phyloP scores from a whole-genome alignment of 805 yeast species.

The Ogataea populi-albae region DNA sequence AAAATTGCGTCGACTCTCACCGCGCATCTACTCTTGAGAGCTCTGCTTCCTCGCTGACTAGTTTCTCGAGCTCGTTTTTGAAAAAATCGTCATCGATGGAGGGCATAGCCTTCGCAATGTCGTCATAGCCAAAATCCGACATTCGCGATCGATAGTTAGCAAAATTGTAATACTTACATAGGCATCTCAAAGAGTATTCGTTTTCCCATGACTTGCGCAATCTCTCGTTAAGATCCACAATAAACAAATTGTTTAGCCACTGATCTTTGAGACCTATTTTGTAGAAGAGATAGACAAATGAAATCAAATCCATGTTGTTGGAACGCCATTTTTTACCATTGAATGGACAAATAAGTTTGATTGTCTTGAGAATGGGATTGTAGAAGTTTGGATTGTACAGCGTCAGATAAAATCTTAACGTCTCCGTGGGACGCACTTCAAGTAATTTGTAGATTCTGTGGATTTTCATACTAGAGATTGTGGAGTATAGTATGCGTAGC shows the following conservation, averaged over 20 bases:
- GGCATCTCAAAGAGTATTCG: conserved; percentile 77
- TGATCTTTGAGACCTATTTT: conserved; percentile 71
- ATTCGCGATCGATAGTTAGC: conserved; percentile 52
- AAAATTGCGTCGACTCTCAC: no score
- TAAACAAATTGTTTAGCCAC: conserved; percentile 85
- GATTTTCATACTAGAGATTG: conserved; percentile 59
- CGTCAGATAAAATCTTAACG: conserved; percentile 53
- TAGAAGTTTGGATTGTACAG: conserved; percentile 63
- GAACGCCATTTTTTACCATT: conserved; percentile 94
- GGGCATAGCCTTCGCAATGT: conserved; percentile 24
- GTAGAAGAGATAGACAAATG: conserved; percentile 78
- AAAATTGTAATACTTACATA: conserved; percentile 73
- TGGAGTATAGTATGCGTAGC: conserved; percentile 52
- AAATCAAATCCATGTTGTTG: conserved; percentile 88
- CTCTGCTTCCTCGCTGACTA: conserved; percentile 14
- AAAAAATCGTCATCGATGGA: conserved; percentile 37
- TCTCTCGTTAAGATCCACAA: conserved; percentile 70
- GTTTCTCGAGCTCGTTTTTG: conserved; percentile 36
- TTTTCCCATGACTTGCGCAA: conserved; percentile 76
- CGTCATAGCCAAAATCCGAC: conserved; percentile 55
- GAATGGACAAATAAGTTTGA: conserved; percentile 81
- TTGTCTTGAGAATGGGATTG: conserved; percentile 65
- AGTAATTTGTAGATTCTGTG: conserved; percentile 67
- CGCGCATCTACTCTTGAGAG: no score
- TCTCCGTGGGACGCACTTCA: conserved; percentile 61